phyloP scores from a whole-genome alignment of 176 grass and related monocot genomes.

The Puccinellia tenuiflora region DNA sequence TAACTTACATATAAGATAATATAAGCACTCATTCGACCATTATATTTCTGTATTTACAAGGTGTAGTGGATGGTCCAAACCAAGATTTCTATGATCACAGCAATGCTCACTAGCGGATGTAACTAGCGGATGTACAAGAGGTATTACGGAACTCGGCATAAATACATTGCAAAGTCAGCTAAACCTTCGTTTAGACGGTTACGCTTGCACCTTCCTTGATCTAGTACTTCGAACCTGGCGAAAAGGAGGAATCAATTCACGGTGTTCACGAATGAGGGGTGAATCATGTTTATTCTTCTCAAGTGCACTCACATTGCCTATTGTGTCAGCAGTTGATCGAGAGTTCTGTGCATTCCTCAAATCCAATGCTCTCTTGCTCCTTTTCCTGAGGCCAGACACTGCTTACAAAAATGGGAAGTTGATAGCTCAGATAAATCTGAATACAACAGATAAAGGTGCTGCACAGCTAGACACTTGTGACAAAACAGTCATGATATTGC shows the following conservation, averaged over 20 bases:
- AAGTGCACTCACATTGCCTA: conserved; percentile 32
- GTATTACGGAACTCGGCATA: neutral
- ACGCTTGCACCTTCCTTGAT: conserved; percentile 35
- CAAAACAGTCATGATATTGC: neutral
- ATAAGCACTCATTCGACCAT: neutral
- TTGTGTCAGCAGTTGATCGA: conserved; percentile 22
- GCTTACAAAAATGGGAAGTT: neutral
- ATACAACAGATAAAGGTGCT: neutral
- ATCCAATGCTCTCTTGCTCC: conserved; percentile 44
- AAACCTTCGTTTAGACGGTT: conserved; percentile 6
- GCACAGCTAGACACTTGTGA: neutral
- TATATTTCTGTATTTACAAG: conserved; percentile 6
- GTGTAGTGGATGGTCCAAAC: neutral
- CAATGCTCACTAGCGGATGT: neutral
- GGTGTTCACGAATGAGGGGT: neutral
- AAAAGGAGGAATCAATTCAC: neutral
- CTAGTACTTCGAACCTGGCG: conserved; percentile 38
- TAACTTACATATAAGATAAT: neutral
- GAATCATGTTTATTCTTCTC: neutral
- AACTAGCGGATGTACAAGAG: conserved; percentile 3
- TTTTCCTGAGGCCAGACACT: conserved; percentile 25
- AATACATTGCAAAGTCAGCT: neutral
- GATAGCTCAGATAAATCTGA: neutral
- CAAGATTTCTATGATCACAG: neutral
- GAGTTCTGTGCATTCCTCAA: conserved; percentile 21